Evolutionary conservation across 2,329 filamentous ascomycete species (phyloP).

Genomic region (Phoma sp.): DNA sequence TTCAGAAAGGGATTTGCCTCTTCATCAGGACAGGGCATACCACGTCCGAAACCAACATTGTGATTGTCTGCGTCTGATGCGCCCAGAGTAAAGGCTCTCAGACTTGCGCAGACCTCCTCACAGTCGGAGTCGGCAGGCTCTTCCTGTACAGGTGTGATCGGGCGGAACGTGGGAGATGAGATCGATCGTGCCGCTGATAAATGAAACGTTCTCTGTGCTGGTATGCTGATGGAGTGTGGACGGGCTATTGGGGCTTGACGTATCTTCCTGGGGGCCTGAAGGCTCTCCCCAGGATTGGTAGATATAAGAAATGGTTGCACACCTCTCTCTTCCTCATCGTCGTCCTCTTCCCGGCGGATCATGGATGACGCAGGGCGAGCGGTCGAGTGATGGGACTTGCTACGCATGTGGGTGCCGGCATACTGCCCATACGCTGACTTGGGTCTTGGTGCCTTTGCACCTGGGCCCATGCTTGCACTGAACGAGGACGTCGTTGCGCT

Average conservation of each 20-base stretch:
- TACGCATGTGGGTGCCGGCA: conserved; percentile 50
- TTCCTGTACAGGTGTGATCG: conserved; percentile 35
- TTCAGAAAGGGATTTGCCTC: conserved; percentile 31
- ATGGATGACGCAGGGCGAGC: conserved; percentile 48
- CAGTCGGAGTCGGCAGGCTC: conserved; percentile 39
- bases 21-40: conserved; percentile 36
- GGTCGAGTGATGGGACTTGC: conserved; percentile 53
- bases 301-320: conserved; percentile 51
- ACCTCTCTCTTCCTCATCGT: conserved; percentile 53
- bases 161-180: conserved; percentile 34
- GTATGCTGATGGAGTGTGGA: conserved; percentile 24
- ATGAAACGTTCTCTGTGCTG: conserved; percentile 22
- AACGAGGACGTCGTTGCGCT: conserved; percentile 57
- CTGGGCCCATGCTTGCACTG: conserved; percentile 61
- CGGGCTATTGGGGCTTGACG: conserved; percentile 27
- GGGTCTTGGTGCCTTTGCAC: conserved; percentile 56
- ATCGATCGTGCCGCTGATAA: conserved; percentile 26
- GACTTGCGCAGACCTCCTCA: conserved; percentile 32
- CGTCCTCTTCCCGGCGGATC: conserved; percentile 52
- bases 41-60: conserved; percentile 32
- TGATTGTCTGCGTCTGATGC: conserved; percentile 26
- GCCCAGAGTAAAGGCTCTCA: conserved; percentile 37
- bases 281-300: conserved; percentile 36
- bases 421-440: conserved; percentile 54
- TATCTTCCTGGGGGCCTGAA: conserved; percentile 41